Percentiles rank a stretch among this genome's conserved stretches.
Evolutionary conservation across 192 early-diverging fungal genomes (phyloP).

Genomic region (Coemansia sp.): DNA sequence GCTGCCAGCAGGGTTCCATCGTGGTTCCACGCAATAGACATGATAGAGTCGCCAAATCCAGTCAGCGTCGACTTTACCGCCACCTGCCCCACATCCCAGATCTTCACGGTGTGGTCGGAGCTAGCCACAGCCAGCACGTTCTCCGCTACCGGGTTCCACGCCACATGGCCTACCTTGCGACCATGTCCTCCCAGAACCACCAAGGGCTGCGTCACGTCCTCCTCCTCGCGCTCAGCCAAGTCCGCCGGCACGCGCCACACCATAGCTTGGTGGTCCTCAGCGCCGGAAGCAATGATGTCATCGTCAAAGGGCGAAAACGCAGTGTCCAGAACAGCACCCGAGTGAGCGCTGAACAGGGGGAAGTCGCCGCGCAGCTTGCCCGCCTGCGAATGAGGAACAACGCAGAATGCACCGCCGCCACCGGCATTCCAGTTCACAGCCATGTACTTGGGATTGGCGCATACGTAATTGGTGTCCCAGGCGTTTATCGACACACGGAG

Average conservation of each 20-base stretch:
- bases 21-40: slow-evolving; percentile 88
- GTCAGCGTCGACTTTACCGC: slow-evolving; percentile 71
- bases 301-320: slow-evolving; percentile 99
- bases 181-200: slow-evolving; percentile 81
- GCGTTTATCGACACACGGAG: slow-evolving; percentile 82
- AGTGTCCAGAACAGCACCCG: slow-evolving; percentile 93
- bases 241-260: slow-evolving; percentile 92
- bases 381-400: slow-evolving; percentile 65
- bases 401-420: slow-evolving; percentile 94
- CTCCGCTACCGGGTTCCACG: slow-evolving; percentile 95
- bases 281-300: slow-evolving; percentile 83
- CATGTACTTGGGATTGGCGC: slow-evolving; percentile 85
- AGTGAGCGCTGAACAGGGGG: slow-evolving; percentile 91
- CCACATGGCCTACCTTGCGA: slow-evolving; percentile 96
- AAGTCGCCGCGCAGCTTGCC: slow-evolving; percentile 89
- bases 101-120: slow-evolving; percentile 80
- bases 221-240: slow-evolving; percentile 59
- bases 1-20: slow-evolving; percentile 83
- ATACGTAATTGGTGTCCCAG: slow-evolving; percentile 98
- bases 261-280: slow-evolving; percentile 90
- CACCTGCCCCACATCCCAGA: slow-evolving; percentile 95
- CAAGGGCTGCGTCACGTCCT: slow-evolving; percentile 75
- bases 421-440: slow-evolving; percentile 78
- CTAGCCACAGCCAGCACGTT: slow-evolving; percentile 88
- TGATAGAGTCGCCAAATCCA: slow-evolving; percentile 87